Percentiles rank a stretch among this genome's conserved stretches.
Evolutionary conservation across 73 alveolate species (phyloP).

Genomic region (Breviolum minutum): DNA sequence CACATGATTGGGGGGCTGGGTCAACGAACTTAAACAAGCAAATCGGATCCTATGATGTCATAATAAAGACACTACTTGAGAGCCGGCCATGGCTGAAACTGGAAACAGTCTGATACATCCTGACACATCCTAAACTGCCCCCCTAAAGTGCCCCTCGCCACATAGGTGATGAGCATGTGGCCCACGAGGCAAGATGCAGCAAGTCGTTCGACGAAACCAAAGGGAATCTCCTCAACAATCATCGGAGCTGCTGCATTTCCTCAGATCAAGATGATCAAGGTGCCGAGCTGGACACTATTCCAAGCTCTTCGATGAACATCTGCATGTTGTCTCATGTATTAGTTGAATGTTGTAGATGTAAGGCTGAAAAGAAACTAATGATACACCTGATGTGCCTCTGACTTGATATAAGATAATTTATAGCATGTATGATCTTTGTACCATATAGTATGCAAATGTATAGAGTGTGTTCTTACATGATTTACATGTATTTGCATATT

Average conservation of each 20-base stretch:
- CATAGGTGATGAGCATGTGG: constrained; percentile 91
- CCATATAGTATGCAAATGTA: too few species aligned
- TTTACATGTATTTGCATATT: too few species aligned
- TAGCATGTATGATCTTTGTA: too few species aligned
- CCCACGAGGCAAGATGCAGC: constrained; percentile 92
- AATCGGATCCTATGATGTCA: not conserved
- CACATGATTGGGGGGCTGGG: not conserved
- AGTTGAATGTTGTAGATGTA: too few species aligned
- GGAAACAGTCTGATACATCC: not conserved
- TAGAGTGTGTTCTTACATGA: too few species aligned
- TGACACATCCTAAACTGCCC: not conserved
- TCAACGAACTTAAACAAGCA: not conserved
- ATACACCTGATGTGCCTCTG: too few species aligned
- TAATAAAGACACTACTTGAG: not conserved
- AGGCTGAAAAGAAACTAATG: too few species aligned
- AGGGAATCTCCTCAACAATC: constrained; percentile 72
- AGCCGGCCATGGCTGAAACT: not conserved
- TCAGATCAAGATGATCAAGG: not conserved
- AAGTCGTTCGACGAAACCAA: constrained; percentile 50
- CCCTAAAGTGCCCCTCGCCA: not conserved
- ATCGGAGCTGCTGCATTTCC: constrained; percentile 57
- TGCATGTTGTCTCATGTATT: not conserved
- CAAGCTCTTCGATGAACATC: not conserved
- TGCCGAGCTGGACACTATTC: not conserved
- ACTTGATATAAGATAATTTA: too few species aligned